Evolutionary conservation across 768 basidiomycete genomes (phyloP), one percentile per base, ranked within the genome.

Genomic region (Mycena pura): DNA sequence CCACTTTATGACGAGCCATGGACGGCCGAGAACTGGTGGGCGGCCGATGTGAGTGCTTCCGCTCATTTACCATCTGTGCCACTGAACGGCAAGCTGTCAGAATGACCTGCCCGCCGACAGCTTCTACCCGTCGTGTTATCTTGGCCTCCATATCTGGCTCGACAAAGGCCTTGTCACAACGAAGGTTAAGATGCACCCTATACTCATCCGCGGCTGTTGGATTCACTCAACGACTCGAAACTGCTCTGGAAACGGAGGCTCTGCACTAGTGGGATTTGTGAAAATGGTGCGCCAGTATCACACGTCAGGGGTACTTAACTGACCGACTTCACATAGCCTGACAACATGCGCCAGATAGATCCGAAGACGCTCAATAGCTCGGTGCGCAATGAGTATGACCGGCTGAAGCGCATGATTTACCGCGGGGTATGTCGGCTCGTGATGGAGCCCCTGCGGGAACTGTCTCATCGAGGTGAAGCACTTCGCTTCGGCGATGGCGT

Each of bases 221-320:
- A 67, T 70, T 27, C 60, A 64, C n/a, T 48, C 63, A 13, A 45
- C 31, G 6, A 70, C 69, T 6, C 68, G 68, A 0, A 70, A 70
- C 51, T 66, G 54, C 5, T 69, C 68, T 6, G 69, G 69, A 5
- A 70, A 70, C 31, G 69, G 69, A 15, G 69, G 69, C 1, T 52
- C 58, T 1, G 38, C 64, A 14, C 47, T 70, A 8, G 28, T 63
- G 5, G 63, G 60, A 11, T 68, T 60, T 46, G 56, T 70, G n/a
- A 60, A 61, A 8, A 60, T 60, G 38, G 69, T 70, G 41, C 11
- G 40, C 36, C 38, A 2, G 9, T 34, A 4, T 24, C 8, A 44
- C 27, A 32, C 24, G 25, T 39, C 19, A 6, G n/a, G 2, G 6
- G 6, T 29, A 46, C 25, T 32, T 48, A 14, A 54, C 14, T 10